Percentiles rank a stretch among this genome's conserved stretches.
Evolutionary conservation across 345 rosid genomes (phyloP).

Genomic region (Lumnitzera littorea): DNA sequence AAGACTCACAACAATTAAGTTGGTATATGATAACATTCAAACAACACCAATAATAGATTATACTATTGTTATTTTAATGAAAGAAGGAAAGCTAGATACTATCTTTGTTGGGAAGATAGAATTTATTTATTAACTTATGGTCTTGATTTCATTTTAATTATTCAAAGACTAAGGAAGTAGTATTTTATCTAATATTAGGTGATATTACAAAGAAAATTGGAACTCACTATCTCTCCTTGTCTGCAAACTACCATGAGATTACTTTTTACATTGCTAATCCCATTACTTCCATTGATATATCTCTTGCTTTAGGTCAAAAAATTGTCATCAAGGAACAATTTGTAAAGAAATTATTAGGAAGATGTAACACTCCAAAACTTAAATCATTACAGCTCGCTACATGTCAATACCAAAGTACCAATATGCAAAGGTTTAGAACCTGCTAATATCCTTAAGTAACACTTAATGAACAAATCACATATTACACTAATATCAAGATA

Average conservation of each 20-base stretch:
- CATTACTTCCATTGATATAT: slow-evolving; percentile 67
- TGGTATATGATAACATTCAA: slow-evolving; percentile 81
- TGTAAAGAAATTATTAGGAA: slow-evolving; percentile 55
- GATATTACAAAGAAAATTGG: slow-evolving; percentile 98
- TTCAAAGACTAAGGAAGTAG: too few species aligned
- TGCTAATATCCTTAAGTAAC: too few species aligned
- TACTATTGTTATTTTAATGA: slow-evolving; percentile 89
- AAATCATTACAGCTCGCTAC: too few species aligned
- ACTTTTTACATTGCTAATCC: slow-evolving; percentile 95
- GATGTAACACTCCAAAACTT: slow-evolving; percentile 34
- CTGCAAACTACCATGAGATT: slow-evolving; percentile 60
- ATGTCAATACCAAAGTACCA: too few species aligned
- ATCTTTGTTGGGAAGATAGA: slow-evolving; percentile 67
- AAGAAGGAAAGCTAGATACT: slow-evolving; percentile 63
- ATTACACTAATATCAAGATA: too few species aligned
- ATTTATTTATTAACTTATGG: slow-evolving; percentile 92
- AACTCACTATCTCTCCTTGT: slow-evolving; percentile 84
- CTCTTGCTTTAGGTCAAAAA: slow-evolving; percentile 65
- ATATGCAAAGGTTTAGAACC: too few species aligned
- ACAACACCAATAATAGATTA: slow-evolving; percentile 87
- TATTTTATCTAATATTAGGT: slow-evolving; percentile 23
- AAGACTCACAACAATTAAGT: slow-evolving; percentile 88
- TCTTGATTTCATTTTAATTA: slow-evolving; percentile 4
- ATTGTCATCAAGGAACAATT: slow-evolving; percentile 81
- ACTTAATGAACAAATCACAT: too few species aligned